Evolutionary conservation across 2,329 filamentous ascomycete species (phyloP).

Genomic region (Aspergillus flavus): DNA sequence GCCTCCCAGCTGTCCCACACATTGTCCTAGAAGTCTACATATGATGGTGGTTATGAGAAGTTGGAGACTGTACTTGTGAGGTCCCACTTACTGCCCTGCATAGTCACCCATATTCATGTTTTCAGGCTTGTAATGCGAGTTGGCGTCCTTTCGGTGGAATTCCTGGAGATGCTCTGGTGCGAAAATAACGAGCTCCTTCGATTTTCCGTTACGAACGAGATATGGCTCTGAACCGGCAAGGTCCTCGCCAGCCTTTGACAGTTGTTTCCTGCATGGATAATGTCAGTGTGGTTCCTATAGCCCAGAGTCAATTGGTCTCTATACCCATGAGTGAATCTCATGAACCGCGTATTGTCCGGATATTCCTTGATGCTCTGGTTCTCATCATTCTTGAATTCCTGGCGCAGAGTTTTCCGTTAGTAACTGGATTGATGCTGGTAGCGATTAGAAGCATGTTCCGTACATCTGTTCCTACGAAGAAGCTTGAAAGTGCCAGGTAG

Average conservation of each 20-base stretch:
- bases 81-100: not conserved
- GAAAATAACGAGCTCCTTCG: not conserved
- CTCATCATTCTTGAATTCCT: not conserved
- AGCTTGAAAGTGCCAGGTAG: not conserved
- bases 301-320: not conserved
- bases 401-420: not conserved
- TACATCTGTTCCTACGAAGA: not conserved
- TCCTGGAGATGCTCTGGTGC: not conserved
- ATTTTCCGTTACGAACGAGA: not conserved
- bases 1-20: not conserved
- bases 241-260: not conserved
- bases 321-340: not conserved
- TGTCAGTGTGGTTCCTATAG: not conserved
- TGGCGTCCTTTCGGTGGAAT: not conserved
- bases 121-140: not conserved
- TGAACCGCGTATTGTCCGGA: not conserved
- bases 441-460: not conserved
- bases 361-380: not conserved
- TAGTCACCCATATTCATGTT: not conserved
- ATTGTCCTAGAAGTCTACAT: not conserved
- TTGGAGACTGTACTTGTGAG: not conserved
- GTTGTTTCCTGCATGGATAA: not conserved
- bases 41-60: not conserved
- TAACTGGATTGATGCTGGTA: not conserved
- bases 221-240: not conserved